Conservation (phyloP, 768 basidiomycete species). For the Candolleomyces eurysporus region DNA sequence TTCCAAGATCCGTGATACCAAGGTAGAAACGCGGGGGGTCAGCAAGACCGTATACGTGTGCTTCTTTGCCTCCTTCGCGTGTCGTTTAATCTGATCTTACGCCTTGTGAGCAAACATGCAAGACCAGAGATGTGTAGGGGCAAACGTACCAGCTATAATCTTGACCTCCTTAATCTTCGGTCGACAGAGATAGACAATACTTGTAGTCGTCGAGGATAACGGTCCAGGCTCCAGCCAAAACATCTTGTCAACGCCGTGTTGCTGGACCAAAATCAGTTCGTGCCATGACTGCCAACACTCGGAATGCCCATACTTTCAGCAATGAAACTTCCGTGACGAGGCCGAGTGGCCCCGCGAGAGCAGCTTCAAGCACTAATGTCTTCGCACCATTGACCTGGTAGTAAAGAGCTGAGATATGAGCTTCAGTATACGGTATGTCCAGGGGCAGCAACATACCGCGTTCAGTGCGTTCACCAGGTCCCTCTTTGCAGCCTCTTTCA, state of each 20-base stretch:
- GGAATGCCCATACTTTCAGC: conserved; percentile 63
- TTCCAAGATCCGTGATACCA: conserved; percentile 84
- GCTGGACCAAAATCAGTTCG: conserved; percentile 44
- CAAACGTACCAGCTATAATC: conserved; percentile 81
- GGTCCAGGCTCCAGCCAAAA: conserved; percentile 96
- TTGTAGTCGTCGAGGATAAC: conserved; percentile 76
- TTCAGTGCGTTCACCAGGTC: conserved; percentile 83
- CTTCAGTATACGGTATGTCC: not conserved
- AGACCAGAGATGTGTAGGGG: not conserved
- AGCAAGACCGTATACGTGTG: conserved; percentile 85
- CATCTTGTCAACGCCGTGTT: conserved; percentile 99
- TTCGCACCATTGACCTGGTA: conserved; percentile 86
- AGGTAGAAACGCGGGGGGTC: conserved; percentile 83
- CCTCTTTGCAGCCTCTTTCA: conserved; percentile 79
- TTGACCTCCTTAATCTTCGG: conserved; percentile 83
- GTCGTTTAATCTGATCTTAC: conserved; percentile 88
- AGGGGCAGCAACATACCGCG: conserved; percentile 46
- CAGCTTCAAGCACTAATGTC: conserved; percentile 88
- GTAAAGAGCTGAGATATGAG: conserved; percentile 6
- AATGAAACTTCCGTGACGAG: conserved; percentile 93
- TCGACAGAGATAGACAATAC: conserved; percentile 90
- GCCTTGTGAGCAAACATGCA: conserved; percentile 23
- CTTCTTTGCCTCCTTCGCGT: conserved; percentile 66
- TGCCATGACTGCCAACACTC: not conserved
- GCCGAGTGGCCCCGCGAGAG: conserved; percentile 87